Evolutionary conservation across 768 basidiomycete species (phyloP).

Genomic region (Boletus sp.): DNA sequence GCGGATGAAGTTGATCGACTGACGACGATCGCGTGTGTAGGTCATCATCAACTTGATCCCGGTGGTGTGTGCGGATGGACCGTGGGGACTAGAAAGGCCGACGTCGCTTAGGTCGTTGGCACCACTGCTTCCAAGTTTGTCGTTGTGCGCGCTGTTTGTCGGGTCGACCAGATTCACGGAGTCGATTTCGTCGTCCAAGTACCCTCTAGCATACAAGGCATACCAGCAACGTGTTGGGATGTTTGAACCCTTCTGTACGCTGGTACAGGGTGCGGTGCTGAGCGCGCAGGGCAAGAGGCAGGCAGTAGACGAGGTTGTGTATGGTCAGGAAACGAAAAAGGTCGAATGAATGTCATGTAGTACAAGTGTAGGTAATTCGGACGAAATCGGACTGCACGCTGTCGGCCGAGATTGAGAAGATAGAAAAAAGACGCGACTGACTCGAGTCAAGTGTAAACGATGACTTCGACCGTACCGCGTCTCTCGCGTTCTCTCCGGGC

Average conservation of each 20-base stretch:
- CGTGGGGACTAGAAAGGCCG: constrained; percentile 22
- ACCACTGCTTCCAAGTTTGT: constrained; percentile 53
- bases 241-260: constrained; percentile 58
- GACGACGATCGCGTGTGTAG: constrained; percentile 33
- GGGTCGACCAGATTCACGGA: constrained; percentile 81
- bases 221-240: constrained; percentile 81
- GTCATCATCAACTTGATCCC: constrained; percentile 70
- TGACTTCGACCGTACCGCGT: constrained; percentile 55
- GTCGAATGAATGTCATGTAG: constrained; percentile 11
- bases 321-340: constrained; percentile 35
- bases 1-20: not conserved
- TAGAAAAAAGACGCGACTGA: constrained; percentile 13
- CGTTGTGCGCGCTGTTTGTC: constrained; percentile 70
- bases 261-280: constrained; percentile 43
- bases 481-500: constrained; percentile 66
- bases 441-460: constrained; percentile 35
- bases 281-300: constrained; percentile 36
- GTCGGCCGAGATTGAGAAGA: constrained; percentile 12
- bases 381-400: constrained; percentile 2
- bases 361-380: constrained; percentile 12
- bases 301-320: constrained; percentile 43
- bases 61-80: constrained; percentile 43
- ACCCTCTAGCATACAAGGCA: constrained; percentile 62
- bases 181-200: constrained; percentile 72
- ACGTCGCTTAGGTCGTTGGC: constrained; percentile 29